A percentile compares a stretch with the other conserved stretches of the same genome.
phyloP scores from a whole-genome alignment of 345 rosid species.

The Moricandia arvensis region DNA sequence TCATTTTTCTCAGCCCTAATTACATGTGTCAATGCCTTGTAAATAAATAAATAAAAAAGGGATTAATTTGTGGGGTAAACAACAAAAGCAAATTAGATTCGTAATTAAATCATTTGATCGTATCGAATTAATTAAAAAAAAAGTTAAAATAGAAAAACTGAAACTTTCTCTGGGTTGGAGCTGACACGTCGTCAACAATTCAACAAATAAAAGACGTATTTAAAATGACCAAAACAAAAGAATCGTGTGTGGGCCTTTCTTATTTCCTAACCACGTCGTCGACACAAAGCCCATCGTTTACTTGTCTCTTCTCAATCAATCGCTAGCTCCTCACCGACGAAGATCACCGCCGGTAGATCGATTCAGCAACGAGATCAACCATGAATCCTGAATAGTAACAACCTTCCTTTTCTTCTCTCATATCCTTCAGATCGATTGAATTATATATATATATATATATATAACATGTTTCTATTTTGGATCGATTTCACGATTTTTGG shows the following conservation, averaged over 20 bases:
- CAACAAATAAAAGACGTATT: constrained; percentile 15
- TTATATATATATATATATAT: not conserved
- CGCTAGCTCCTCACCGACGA: constrained; percentile 38
- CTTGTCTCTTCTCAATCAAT: constrained; percentile 19
- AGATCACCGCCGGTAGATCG: constrained; percentile 28
- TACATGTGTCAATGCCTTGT: too few species aligned
- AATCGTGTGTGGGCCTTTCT: constrained; percentile 11
- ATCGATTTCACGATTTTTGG: not conserved
- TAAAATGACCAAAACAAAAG: constrained; percentile 9
- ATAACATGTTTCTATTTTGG: not conserved
- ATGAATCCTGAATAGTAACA: constrained; percentile 98
- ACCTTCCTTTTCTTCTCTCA: not conserved
- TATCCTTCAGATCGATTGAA: constrained; percentile 9
- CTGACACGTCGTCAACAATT: constrained; percentile 31
- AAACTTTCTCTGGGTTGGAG: constrained; percentile 21
- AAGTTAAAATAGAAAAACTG: too few species aligned
- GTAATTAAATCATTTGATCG: not conserved
- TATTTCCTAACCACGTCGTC: constrained; percentile 32
- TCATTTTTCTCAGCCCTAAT: too few species aligned
- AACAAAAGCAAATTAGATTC: constrained; percentile 18
- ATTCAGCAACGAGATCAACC: constrained; percentile 33
- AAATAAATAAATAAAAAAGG: too few species aligned
- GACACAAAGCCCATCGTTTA: constrained; percentile 21
- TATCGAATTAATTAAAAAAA: too few species aligned
- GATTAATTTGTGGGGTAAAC: not conserved